phyloP scores from a whole-genome alignment of 148 eudicot genomes.

The Camellia lanceoleosa region DNA sequence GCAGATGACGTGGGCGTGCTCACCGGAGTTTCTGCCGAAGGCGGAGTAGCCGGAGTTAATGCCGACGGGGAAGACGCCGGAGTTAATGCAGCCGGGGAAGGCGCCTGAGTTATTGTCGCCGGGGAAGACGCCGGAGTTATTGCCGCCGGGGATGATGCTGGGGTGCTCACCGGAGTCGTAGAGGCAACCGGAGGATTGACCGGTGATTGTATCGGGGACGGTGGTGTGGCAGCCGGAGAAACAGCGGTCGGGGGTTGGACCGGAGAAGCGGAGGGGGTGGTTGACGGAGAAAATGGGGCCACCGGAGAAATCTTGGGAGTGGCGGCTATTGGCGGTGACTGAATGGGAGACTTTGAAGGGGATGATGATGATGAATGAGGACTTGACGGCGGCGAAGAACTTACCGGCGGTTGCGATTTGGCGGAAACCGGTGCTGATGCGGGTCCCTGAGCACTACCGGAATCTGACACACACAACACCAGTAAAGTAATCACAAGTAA shows the following conservation, averaged over 20 bases:
- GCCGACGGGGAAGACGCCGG: background rate
- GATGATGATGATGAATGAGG: slow-evolving; percentile 24
- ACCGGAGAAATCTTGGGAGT: slow-evolving; percentile 15
- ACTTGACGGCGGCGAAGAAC: slow-evolving; percentile 14
- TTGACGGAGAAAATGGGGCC: slow-evolving; percentile 17
- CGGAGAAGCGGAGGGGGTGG: slow-evolving; percentile 22
- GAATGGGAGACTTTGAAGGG: slow-evolving; percentile 30
- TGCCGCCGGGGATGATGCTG: no score
- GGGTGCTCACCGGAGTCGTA: no score
- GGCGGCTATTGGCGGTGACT: slow-evolving; percentile 14
- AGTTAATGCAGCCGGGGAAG: background rate
- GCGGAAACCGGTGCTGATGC: slow-evolving; percentile 21
- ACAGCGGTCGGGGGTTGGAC: slow-evolving; percentile 7
- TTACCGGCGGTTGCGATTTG: slow-evolving; percentile 4
- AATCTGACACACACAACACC: slow-evolving; percentile 16
- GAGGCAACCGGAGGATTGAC: no score
- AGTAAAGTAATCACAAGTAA: slow-evolving; percentile 16
- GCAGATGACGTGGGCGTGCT: slow-evolving; percentile 6
- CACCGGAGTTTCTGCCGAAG: slow-evolving; percentile 8
- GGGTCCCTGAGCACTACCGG: slow-evolving; percentile 22
- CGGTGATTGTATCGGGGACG: slow-evolving; percentile 11
- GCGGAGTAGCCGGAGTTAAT: background rate
- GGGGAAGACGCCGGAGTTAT: background rate
- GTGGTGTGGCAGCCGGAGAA: background rate
- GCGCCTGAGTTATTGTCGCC: background rate